Evolutionary conservation across 441 rosid genomes (phyloP).

Genomic region (Biscutella laevigata): DNA sequence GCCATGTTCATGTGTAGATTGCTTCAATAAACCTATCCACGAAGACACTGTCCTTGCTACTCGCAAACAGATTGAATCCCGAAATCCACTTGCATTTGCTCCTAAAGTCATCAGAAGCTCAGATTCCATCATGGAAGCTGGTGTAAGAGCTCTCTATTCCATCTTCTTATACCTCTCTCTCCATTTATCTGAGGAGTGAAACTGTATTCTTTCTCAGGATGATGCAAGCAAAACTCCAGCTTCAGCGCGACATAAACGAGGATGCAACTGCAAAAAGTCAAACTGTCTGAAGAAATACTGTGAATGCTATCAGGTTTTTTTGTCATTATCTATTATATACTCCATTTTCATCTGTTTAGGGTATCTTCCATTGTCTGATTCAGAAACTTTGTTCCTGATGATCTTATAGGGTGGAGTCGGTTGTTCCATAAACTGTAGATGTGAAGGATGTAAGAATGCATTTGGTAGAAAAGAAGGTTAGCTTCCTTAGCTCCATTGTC

Average conservation of each 20-base stretch:
- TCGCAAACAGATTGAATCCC: conserved; percentile 94
- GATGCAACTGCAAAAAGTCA: conserved; percentile 91
- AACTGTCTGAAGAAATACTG: conserved; percentile 83
- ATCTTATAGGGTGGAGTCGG: conserved; percentile 73
- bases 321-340: neutral
- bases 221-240: conserved; percentile 78
- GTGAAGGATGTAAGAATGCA: conserved; percentile 78
- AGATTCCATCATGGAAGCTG: conserved; percentile 47
- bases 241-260: conserved; percentile 75
- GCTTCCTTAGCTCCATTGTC: neutral
- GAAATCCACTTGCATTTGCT: conserved; percentile 96
- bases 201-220: too few relatives aligned
- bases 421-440: conserved; percentile 33
- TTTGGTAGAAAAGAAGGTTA: conserved; percentile 73
- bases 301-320: conserved; percentile 53
- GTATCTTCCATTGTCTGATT: neutral
- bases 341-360: neutral
- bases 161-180: neutral
- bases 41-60: conserved; percentile 87
- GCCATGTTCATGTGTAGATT: conserved; percentile 89
- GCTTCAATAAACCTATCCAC: conserved; percentile 92
- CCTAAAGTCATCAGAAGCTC: conserved; percentile 81
- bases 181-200: too few relatives aligned
- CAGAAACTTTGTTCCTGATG: neutral
- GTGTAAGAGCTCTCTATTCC: conserved; percentile 23